phyloP scores from a whole-genome alignment of 2,329 filamentous ascomycete species.

The Colletotrichum eleusines region DNA sequence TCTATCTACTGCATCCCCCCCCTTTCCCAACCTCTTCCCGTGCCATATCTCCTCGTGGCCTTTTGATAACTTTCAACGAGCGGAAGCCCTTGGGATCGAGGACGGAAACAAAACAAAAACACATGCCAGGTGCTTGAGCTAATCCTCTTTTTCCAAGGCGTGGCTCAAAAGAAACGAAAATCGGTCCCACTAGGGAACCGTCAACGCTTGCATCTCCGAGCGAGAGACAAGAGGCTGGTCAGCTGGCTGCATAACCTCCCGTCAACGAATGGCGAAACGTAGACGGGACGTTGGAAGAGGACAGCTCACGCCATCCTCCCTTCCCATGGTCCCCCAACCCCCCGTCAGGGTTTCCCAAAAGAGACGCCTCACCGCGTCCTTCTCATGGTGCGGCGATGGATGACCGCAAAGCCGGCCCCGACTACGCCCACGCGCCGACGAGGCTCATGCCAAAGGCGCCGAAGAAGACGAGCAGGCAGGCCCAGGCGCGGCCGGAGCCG shows the following conservation, averaged over 20 bases:
- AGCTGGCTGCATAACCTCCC: too few species aligned
- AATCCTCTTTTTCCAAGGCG: not conserved
- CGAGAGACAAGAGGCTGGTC: not conserved
- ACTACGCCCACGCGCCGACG: constrained; percentile 71
- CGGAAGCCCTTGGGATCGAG: not conserved
- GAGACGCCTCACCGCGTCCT: constrained; percentile 29
- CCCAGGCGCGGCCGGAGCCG: constrained; percentile 64
- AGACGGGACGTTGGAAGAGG: too few species aligned
- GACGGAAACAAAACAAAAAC: not conserved
- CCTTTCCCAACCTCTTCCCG: not conserved
- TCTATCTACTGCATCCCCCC: not conserved
- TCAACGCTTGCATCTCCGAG: not conserved
- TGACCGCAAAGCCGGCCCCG: too few species aligned
- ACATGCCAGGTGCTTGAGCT: not conserved
- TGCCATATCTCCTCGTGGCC: not conserved
- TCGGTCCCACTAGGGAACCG: not conserved
- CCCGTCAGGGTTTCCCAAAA: not conserved
- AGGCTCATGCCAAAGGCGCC: constrained; percentile 74
- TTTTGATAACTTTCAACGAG: not conserved
- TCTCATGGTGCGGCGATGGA: not conserved
- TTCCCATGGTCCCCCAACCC: not conserved
- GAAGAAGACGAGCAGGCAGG: constrained; percentile 68
- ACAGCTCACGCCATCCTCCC: not conserved
- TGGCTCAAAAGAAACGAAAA: not conserved
- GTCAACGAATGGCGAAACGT: too few species aligned